Evolutionary conservation across 176 grass and related monocot genomes (phyloP).

Genomic region (Eleusine coracana): DNA sequence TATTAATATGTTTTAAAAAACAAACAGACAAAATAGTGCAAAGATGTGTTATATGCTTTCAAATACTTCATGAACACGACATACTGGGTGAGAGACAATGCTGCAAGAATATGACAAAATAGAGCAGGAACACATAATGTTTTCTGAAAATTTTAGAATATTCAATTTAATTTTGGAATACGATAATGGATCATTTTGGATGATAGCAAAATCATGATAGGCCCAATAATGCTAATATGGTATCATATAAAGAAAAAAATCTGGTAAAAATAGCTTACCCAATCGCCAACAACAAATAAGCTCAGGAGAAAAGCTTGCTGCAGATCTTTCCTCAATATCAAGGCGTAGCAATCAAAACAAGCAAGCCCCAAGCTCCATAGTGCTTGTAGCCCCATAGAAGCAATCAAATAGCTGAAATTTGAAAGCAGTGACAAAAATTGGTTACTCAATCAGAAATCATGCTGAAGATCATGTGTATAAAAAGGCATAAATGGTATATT

Average conservation of each 20-base stretch:
- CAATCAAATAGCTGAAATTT: conserved; percentile 81
- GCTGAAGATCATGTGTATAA: background rate
- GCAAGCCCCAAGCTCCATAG: conserved; percentile 90
- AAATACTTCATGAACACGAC: conserved; percentile 17
- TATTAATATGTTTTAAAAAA: background rate
- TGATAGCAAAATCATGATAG: background rate
- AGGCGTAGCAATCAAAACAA: conserved; percentile 80
- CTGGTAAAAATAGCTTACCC: background rate
- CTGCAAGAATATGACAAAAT: background rate
- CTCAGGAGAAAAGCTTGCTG: conserved; percentile 73
- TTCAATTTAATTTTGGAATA: background rate
- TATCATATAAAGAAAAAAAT: background rate
- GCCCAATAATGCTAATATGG: conserved; percentile 19
- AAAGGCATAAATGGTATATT: background rate
- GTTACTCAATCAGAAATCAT: conserved; percentile 29
- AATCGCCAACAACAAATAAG: conserved; percentile 62
- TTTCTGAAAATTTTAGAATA: background rate
- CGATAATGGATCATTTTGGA: background rate
- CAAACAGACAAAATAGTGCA: background rate
- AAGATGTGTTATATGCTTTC: background rate
- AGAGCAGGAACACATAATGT: background rate
- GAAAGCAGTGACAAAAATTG: background rate
- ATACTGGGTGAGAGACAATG: background rate
- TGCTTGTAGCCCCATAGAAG: conserved; percentile 88
- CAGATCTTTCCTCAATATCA: conserved; percentile 68